A percentile compares a stretch with the other conserved stretches of the same genome.
Conservation (phyloP, 2,329 filamentous ascomycete genomes). For the Cercospora sp. region DNA sequence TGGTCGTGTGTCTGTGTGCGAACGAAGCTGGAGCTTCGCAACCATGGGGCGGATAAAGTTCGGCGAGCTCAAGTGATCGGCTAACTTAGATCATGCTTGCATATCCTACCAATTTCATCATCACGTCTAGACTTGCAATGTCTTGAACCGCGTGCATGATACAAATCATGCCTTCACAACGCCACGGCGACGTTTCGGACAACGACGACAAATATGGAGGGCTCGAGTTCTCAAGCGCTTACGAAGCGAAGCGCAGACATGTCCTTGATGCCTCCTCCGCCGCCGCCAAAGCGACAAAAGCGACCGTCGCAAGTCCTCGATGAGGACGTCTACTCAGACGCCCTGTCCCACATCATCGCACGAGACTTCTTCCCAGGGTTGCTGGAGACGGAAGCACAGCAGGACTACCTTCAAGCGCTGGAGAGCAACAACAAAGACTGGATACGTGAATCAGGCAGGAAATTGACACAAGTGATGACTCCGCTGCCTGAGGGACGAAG, state of each 20-base stretch:
- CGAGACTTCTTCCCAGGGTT: constrained; percentile 96
- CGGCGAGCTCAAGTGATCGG: not conserved
- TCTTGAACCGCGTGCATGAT: not conserved
- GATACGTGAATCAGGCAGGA: constrained; percentile 77
- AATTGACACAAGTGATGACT: constrained; percentile 71
- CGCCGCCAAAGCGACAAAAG: constrained; percentile 84
- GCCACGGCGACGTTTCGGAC: not conserved
- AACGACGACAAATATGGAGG: constrained; percentile 19
- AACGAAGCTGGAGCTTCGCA: not conserved
- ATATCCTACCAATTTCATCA: not conserved
- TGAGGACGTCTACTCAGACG: constrained; percentile 89
- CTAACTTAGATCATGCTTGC: not conserved
- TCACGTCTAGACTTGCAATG: not conserved
- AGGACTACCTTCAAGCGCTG: constrained; percentile 88
- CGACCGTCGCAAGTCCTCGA: constrained; percentile 83
- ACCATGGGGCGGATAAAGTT: constrained; percentile 1
- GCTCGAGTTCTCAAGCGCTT: constrained; percentile 57
- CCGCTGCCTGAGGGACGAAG: constrained; percentile 59
- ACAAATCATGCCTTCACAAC: not conserved
- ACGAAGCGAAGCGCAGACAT: constrained; percentile 65
- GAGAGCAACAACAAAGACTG: constrained; percentile 82
- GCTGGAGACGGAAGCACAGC: constrained; percentile 79
- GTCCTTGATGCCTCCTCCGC: constrained; percentile 85
- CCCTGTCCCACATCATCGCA: constrained; percentile 89
- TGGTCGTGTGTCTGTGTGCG: not conserved